phyloP scores from a whole-genome alignment of 495 filamentous ascomycete genomes.

The Halenospora varia region DNA sequence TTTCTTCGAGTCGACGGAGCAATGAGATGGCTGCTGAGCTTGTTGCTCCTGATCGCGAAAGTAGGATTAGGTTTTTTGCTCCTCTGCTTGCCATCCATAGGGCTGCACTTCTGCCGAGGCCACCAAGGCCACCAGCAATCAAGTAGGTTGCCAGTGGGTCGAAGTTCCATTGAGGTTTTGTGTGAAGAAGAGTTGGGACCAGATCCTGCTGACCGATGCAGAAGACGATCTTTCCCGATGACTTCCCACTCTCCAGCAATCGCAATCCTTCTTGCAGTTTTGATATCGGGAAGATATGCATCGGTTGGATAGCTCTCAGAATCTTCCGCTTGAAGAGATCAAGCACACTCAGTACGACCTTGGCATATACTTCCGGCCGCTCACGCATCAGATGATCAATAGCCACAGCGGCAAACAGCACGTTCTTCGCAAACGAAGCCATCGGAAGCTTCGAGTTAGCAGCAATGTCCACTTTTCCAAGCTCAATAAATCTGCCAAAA shows the following conservation, averaged over 20 bases:
- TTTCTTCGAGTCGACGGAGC: slow-evolving; percentile 19
- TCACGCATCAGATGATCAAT: neutral
- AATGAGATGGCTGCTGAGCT: slow-evolving; percentile 21
- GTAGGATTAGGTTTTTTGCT: slow-evolving; percentile 48
- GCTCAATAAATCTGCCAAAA: slow-evolving; percentile 54
- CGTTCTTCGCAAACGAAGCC: slow-evolving; percentile 30
- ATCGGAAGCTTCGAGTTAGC: slow-evolving; percentile 29
- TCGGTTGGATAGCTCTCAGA: too few species aligned
- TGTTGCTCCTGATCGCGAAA: slow-evolving; percentile 46
- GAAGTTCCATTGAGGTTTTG: too few species aligned
- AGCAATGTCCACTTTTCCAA: slow-evolving; percentile 48
- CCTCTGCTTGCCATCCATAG: slow-evolving; percentile 50
- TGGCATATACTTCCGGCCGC: neutral
- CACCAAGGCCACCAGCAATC: slow-evolving; percentile 52
- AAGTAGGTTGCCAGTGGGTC: slow-evolving; percentile 47
- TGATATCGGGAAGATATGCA: too few species aligned
- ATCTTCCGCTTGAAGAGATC: slow-evolving; percentile 11
- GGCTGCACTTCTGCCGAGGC: slow-evolving; percentile 44
- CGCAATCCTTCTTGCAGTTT: too few species aligned
- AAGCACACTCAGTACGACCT: slow-evolving; percentile 3
- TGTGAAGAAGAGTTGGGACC: slow-evolving; percentile 17
- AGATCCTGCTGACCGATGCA: slow-evolving; percentile 5
- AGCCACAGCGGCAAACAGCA: slow-evolving; percentile 8
- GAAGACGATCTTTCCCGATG: too few species aligned
- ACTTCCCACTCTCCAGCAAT: too few species aligned